A percentile compares a stretch with the other conserved stretches of the same genome.
Conservation (phyloP, 225 moss, liverwort and hornwort species). For the Marchantia paleacea region DNA sequence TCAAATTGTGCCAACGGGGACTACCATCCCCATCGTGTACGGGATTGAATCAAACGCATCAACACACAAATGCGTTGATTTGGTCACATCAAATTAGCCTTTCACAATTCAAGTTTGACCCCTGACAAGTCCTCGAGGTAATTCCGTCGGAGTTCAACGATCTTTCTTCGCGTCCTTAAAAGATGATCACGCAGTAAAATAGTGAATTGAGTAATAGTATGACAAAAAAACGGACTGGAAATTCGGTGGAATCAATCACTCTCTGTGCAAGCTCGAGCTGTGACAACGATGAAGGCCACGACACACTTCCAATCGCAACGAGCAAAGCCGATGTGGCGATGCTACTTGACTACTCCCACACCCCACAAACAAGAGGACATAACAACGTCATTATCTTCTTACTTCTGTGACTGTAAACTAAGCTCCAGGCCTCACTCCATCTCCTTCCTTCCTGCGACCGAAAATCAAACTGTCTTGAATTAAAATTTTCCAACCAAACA, state of each 20-base stretch:
- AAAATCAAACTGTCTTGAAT: neutral
- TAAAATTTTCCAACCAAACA: neutral
- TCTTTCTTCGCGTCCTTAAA: neutral
- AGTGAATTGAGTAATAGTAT: neutral
- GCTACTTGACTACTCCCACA: neutral
- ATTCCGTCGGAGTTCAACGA: neutral
- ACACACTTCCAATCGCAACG: neutral
- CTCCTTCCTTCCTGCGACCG: neutral
- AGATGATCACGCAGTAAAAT: neutral
- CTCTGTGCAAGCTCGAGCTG: neutral
- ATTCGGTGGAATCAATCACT: neutral
- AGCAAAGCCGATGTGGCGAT: neutral
- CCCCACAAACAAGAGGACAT: neutral
- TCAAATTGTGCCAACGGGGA: neutral
- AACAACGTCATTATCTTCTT: constrained; percentile 1
- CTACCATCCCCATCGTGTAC: neutral
- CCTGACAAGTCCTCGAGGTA: neutral
- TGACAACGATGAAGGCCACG: neutral
- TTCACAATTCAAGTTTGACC: neutral
- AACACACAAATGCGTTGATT: neutral
- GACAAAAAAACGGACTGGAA: neutral
- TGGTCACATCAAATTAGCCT: neutral
- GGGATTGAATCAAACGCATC: neutral
- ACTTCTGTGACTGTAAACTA: neutral
- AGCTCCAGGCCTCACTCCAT: neutral